A percentile compares a stretch with the other conserved stretches of the same genome.
phyloP scores from a whole-genome alignment of 306 rosid species.

The Cicer pinnatifidum region DNA sequence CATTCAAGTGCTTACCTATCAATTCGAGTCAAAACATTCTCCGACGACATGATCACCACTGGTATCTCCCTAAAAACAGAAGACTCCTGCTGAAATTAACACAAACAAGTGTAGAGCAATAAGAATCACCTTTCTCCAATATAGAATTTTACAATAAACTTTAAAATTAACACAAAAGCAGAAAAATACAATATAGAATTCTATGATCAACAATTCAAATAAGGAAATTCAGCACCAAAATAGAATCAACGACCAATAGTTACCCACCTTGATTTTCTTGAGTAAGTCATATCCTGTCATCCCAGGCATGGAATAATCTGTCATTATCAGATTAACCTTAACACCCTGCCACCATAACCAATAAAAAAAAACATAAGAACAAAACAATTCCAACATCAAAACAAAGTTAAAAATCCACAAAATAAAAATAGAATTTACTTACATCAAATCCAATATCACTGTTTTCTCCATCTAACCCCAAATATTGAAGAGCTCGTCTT shows the following conservation, averaged over 20 bases:
- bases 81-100: conserved; percentile 74
- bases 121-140: conserved; percentile 23
- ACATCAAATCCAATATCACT: conserved; percentile 71
- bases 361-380: conserved; percentile 41
- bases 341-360: conserved; percentile 57
- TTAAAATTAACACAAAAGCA: not conserved
- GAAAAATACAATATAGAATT: not conserved
- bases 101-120: not conserved
- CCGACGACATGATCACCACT: conserved; percentile 95
- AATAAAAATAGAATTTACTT: conserved; percentile 39
- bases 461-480: conserved; percentile 86
- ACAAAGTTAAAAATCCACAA: not conserved
- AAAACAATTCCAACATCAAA: not conserved
- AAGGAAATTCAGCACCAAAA: not conserved
- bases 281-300: conserved; percentile 96
- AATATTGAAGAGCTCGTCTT: conserved; percentile 83
- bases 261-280: conserved; percentile 83
- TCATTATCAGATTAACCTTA: conserved; percentile 90
- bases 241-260: not conserved
- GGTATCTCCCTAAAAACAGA: conserved; percentile 86
- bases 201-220: not conserved
- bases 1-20: conserved; percentile 66
- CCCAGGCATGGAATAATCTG: conserved; percentile 98
- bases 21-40: conserved; percentile 82
- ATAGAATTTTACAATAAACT: not conserved